A percentile compares a stretch with the other conserved stretches of the same genome.
Evolutionary conservation across 306 rosid species (phyloP).

Genomic region (Inga oerstediana): DNA sequence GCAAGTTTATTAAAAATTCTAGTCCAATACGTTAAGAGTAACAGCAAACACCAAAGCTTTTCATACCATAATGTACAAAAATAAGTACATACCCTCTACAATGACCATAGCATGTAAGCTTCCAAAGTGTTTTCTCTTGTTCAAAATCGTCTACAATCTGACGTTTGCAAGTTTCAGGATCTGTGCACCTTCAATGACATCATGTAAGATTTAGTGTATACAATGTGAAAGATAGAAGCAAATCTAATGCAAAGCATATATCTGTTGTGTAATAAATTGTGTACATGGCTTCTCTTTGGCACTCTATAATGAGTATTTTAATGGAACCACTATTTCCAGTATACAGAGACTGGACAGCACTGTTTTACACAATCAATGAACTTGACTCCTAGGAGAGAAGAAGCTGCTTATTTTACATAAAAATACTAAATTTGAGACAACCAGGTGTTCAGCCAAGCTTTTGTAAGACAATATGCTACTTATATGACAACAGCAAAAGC

Average conservation of each 20-base stretch:
- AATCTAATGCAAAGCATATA: constrained; percentile 16
- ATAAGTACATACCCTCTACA: constrained; percentile 55
- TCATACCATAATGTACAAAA: background rate
- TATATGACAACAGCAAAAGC: background rate
- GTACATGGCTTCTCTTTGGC: background rate
- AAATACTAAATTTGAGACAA: background rate
- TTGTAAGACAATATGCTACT: background rate
- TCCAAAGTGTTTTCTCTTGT: constrained; percentile 85
- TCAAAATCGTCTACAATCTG: constrained; percentile 72
- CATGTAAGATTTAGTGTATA: constrained; percentile 30
- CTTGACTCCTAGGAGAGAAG: background rate
- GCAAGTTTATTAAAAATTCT: background rate
- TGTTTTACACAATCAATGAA: background rate
- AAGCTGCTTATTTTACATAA: background rate
- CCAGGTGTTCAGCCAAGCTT: background rate
- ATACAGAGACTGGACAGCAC: background rate
- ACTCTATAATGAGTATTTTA: background rate
- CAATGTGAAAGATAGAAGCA: constrained; percentile 7
- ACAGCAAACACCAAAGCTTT: background rate
- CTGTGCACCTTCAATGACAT: constrained; percentile 73
- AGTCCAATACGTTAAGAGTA: background rate
- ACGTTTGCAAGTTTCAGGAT: constrained; percentile 78
- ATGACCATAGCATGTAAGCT: constrained; percentile 87
- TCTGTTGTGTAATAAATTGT: background rate
- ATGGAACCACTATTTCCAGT: background rate